Conservation (phyloP, 768 basidiomycete species). For the Myochromella boudieri region DNA sequence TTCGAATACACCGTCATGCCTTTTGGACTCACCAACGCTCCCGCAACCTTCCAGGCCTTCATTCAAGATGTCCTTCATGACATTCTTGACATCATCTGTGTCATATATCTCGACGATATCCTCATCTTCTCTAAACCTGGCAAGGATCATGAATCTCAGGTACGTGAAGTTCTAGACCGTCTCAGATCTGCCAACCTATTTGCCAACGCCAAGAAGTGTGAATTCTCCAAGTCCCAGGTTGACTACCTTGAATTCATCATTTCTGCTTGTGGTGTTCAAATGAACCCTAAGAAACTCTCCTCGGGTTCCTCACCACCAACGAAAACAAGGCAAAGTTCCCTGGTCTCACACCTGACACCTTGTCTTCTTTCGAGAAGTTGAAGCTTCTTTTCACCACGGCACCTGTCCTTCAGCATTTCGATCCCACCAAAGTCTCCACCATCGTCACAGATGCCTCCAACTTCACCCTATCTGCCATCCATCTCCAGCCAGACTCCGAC, state of each 20-base stretch:
- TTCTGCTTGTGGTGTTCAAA: slow-evolving; percentile 26
- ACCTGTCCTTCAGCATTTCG: slow-evolving; percentile 32
- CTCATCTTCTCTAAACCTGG: slow-evolving; percentile 31
- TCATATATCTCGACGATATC: slow-evolving; percentile 44
- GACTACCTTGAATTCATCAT: slow-evolving; percentile 39
- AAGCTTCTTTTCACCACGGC: slow-evolving; percentile 26
- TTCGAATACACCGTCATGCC: slow-evolving; percentile 39
- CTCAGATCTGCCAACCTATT: slow-evolving; percentile 26
- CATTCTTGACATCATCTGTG: slow-evolving; percentile 32
- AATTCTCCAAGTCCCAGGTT: slow-evolving; percentile 28
- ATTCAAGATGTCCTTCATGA: slow-evolving; percentile 40
- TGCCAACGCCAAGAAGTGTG: slow-evolving; percentile 37
- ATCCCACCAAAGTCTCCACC: slow-evolving; percentile 25
- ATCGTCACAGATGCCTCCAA: slow-evolving; percentile 34
- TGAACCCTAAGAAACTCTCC: slow-evolving; percentile 38
- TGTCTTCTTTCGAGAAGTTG: slow-evolving; percentile 24
- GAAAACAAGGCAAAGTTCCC: slow-evolving; percentile 34
- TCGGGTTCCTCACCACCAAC: slow-evolving; percentile 19
- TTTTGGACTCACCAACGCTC: slow-evolving; percentile 37
- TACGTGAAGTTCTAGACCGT: slow-evolving; percentile 27
- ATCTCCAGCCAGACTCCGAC: slow-evolving; percentile 27
- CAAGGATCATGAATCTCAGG: slow-evolving; percentile 27
- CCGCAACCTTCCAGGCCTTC: slow-evolving; percentile 41
- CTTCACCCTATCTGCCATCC: slow-evolving; percentile 29
- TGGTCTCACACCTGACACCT: slow-evolving; percentile 25